These are phyloP conservation scores for Plasmodiophora brassicae DNA, from an alignment of 208 protist species.

Conservation along the genomic window DNA sequence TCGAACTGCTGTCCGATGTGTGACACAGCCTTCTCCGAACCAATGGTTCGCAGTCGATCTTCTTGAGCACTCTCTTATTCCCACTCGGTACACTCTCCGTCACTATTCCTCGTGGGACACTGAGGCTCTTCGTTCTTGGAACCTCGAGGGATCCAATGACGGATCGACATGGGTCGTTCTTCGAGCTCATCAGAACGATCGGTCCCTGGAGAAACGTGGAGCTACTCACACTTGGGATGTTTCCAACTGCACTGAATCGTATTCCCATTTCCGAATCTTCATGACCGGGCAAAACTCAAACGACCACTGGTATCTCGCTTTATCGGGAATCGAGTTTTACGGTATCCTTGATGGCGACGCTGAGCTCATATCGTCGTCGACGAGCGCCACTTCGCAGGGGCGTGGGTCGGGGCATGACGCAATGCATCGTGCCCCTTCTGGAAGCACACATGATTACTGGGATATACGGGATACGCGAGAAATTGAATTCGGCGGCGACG, in stretches of 20 bases:
- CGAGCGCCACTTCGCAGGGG: not conserved
- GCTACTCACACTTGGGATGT: conserved; percentile 39
- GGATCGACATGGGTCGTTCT: conserved; percentile 31
- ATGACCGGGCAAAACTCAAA: conserved; percentile 46
- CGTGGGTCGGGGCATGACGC: no score
- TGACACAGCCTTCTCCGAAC: not conserved
- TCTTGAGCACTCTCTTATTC: conserved; percentile 24
- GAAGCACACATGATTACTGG: no score
- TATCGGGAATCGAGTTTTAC: conserved; percentile 42
- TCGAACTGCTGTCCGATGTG: not conserved
- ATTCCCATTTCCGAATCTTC: conserved; percentile 47
- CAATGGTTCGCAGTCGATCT: conserved; percentile 51
- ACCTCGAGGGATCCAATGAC: conserved; percentile 44
- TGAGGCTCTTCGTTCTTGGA: conserved; percentile 43
- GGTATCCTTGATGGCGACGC: conserved; percentile 22
- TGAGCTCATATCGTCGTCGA: not conserved
- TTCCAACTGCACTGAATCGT: conserved; percentile 15
- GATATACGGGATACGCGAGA: not conserved
- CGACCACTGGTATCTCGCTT: conserved; percentile 40
- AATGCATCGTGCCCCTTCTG: no score
- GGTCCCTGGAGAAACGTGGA: not conserved
- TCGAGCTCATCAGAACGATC: conserved; percentile 39
- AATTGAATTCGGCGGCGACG: not conserved
- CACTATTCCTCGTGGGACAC: conserved; percentile 42
- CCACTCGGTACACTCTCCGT: conserved; percentile 38